These are phyloP conservation scores for Aspergillus oerlinghausenensis DNA, from an alignment of 2,329 filamentous ascomycete species.

Conservation along the genomic window DNA sequence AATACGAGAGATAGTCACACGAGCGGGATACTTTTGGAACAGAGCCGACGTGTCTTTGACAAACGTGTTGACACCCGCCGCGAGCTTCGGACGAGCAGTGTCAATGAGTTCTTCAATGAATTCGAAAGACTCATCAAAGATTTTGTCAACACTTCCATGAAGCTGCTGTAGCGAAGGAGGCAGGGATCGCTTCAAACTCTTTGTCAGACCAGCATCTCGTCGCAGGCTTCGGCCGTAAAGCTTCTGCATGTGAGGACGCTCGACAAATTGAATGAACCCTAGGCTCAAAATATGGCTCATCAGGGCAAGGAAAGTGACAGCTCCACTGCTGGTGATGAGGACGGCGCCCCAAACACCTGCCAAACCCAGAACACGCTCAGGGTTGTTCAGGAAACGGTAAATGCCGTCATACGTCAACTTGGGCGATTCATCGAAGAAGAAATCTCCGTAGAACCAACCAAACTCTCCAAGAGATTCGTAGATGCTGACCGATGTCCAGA, in stretches of 20 bases:
- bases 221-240: constrained; percentile 83
- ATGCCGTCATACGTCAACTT: constrained; percentile 96
- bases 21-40: constrained; percentile 83
- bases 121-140: constrained; percentile 79
- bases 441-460: constrained; percentile 98
- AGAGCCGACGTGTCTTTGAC: constrained; percentile 81
- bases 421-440: constrained; percentile 86
- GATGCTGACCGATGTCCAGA: constrained; percentile 90
- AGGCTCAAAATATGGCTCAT: constrained; percentile 81
- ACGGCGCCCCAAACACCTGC: constrained; percentile 95
- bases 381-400: constrained; percentile 97
- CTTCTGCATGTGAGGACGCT: constrained; percentile 97
- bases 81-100: constrained; percentile 75
- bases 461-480: constrained; percentile 96
- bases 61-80: constrained; percentile 78
- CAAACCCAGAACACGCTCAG: constrained; percentile 86
- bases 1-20: constrained; percentile 75
- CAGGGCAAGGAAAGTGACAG: constrained; percentile 81
- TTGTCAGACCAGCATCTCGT: constrained; percentile 82
- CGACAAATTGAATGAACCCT: constrained; percentile 85
- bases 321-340: constrained; percentile 82
- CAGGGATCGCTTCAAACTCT: constrained; percentile 81
- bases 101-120: constrained; percentile 91
- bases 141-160: constrained; percentile 79
- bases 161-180: constrained; percentile 78